Base-by-base conservation (phyloP, 306 rosid species). In the Pachyrhizus erosus region DNA sequence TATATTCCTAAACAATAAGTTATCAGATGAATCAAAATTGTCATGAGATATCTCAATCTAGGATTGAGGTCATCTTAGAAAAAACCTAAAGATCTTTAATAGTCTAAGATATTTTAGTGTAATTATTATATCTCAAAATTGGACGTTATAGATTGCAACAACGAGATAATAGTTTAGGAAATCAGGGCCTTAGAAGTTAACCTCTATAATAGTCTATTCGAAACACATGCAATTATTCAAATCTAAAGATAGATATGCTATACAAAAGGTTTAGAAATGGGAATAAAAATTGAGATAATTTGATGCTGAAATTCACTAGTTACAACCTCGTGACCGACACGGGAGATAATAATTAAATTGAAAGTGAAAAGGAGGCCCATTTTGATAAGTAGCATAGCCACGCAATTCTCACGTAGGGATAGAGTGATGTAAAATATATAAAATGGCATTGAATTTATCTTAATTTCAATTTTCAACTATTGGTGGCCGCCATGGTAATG, bases 401-500 rank as follows among this genome's bases (percentile, higher is more conserved):
- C 23, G 39, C 8, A 80, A 71, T 69, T 14, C 24, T 26, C 17
- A 14, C 48, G 5, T 29, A 13, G 1, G 43, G 15, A 33, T 18
- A 37, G 20, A 31, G 73, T 80, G 68, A 73, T 62, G 55, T 15
- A 73, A 73, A 61, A 40, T 69, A 60, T 27, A 12, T 17, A 43
- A 49, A 60, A 72, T 61, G 20, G 61, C 67, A 17, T 7, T 49
- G 68, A 33, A 68, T 80, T 70, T 33, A 68, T 52, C 31, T 49
- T 26, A 65, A 42, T 40, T 37, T 21, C 13, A 42, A 21, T 42
- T 67, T n/a, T 39, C 20, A 57, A 24, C 74, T 33, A 78, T 52
- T 84, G 54, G 80, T 72, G 83, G 72, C 76, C 17, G 80, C 76
- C 71, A 54, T 78, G 75, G 10, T 15, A 62, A 66, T 84, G 87